phyloP scores from a whole-genome alignment of 140 eudicot genomes.

The Stevia rebaudiana region DNA sequence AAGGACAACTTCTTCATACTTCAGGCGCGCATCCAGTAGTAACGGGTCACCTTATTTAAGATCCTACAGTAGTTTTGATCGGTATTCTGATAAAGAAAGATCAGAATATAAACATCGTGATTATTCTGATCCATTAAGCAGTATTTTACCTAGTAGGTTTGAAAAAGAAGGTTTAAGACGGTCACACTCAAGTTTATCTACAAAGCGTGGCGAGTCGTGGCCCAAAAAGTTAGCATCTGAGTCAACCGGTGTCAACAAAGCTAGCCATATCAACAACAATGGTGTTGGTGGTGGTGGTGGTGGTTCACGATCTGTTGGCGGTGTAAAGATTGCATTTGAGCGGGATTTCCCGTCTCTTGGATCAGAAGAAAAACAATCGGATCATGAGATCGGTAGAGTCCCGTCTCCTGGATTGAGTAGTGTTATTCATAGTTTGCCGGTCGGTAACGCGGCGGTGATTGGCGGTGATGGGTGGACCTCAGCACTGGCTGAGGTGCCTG shows the following conservation, averaged over 20 bases:
- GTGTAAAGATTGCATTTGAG: slow-evolving; percentile 53
- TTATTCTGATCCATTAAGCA: slow-evolving; percentile 55
- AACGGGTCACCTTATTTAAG: slow-evolving; percentile 65
- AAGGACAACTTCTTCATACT: slow-evolving; percentile 45
- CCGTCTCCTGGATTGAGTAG: slow-evolving; percentile 77
- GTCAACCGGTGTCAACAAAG: slow-evolving; percentile 21
- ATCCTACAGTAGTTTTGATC: slow-evolving; percentile 69
- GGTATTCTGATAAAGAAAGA: slow-evolving; percentile 51
- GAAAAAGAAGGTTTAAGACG: slow-evolving; percentile 65
- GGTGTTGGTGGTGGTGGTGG: slow-evolving; percentile 45
- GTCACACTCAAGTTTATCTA: slow-evolving; percentile 68
- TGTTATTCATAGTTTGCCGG: slow-evolving; percentile 57
- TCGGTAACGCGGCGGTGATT: slow-evolving; percentile 40
- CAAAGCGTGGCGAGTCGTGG: slow-evolving; percentile 63
- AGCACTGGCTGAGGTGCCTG: slow-evolving; percentile 85
- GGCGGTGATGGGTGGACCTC: slow-evolving; percentile 89
- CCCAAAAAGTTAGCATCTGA: slow-evolving; percentile 40
- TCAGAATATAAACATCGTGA: slow-evolving; percentile 42
- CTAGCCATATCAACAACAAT: slow-evolving; percentile 22
- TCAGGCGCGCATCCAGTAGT: slow-evolving; percentile 53
- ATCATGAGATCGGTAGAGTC: slow-evolving; percentile 53
- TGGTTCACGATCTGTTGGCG: slow-evolving; percentile 31
- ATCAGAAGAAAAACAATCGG: slow-evolving; percentile 54
- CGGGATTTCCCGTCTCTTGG: slow-evolving; percentile 79
- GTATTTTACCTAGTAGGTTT: slow-evolving; percentile 40